Evolutionary conservation across 306 rosid genomes (phyloP).

Genomic region (Biancaea sappan): DNA sequence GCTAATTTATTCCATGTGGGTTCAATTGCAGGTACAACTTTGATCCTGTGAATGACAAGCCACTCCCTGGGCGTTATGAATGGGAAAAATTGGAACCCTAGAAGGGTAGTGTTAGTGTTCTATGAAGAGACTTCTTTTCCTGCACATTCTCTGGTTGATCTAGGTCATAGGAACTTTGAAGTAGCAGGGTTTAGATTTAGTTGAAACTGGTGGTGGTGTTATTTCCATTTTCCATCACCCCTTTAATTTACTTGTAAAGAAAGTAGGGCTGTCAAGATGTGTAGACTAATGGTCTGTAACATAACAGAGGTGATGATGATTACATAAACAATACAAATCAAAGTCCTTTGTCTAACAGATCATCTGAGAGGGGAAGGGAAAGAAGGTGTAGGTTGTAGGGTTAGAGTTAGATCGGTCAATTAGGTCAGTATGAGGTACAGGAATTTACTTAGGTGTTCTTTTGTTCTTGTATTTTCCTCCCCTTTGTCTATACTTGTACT

Average conservation of each 20-base stretch:
- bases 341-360: constrained; percentile 88
- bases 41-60: constrained; percentile 82
- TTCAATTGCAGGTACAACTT: constrained; percentile 86
- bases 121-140: constrained; percentile 49
- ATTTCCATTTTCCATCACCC: constrained; percentile 88
- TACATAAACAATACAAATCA: constrained; percentile 73
- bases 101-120: constrained; percentile 43
- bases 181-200: constrained; percentile 66
- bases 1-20: constrained; percentile 20
- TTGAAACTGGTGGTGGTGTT: constrained; percentile 73
- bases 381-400: constrained; percentile 50
- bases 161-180: constrained; percentile 38
- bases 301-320: constrained; percentile 66
- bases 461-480: constrained; percentile 62
- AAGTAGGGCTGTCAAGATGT: constrained; percentile 74
- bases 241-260: constrained; percentile 86
- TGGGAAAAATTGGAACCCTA: constrained; percentile 79
- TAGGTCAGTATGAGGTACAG: constrained; percentile 78
- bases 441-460: constrained; percentile 53
- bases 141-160: constrained; percentile 45
- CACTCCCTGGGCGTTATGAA: constrained; percentile 80
- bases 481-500: constrained; percentile 84
- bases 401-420: constrained; percentile 55
- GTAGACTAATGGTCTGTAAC: constrained; percentile 89
- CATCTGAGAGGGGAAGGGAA: constrained; percentile 57